These are phyloP conservation scores for Myxozyma neotropica DNA, from an alignment of 805 yeast genomes.

Conservation along the genomic window DNA sequence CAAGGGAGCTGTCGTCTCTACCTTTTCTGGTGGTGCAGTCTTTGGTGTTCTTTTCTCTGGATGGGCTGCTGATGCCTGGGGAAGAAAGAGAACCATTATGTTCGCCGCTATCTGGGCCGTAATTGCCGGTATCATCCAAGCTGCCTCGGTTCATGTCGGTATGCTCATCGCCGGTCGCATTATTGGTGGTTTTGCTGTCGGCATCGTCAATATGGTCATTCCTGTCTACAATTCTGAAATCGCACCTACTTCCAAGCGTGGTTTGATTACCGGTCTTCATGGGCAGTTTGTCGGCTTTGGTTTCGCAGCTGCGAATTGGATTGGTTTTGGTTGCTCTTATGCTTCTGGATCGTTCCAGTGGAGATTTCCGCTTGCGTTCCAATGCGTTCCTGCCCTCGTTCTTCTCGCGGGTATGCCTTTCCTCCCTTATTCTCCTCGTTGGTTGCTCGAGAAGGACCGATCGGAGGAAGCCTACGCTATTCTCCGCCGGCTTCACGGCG, in stretches of 20 bases:
- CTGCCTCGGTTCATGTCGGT: constrained; percentile 61
- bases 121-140: constrained; percentile 71
- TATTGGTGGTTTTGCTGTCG: constrained; percentile 57
- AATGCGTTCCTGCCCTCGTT: constrained; percentile 57
- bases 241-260: constrained; percentile 60
- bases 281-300: constrained; percentile 66
- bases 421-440: constrained; percentile 84
- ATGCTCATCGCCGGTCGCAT: constrained; percentile 51
- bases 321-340: constrained; percentile 64
- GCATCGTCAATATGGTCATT: constrained; percentile 60
- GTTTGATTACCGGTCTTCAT: constrained; percentile 60
- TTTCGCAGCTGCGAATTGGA: constrained; percentile 69
- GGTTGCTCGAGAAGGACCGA: constrained; percentile 58
- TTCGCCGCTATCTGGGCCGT: constrained; percentile 59
- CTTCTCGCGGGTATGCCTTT: constrained; percentile 45
- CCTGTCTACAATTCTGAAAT: constrained; percentile 66
- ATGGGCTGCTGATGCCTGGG: constrained; percentile 24
- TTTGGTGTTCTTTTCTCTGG: constrained; percentile 48
- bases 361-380: constrained; percentile 72
- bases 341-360: constrained; percentile 50
- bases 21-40: constrained; percentile 52
- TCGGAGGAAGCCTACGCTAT: constrained; percentile 52
- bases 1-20: constrained; percentile 45
- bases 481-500: constrained; percentile 15
- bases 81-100: constrained; percentile 57